Percentiles rank a stretch among this genome's conserved stretches.
These are phyloP conservation scores for Gossypium schwendimanii DNA, from an alignment of 441 rosid species.

Conservation along the genomic window DNA sequence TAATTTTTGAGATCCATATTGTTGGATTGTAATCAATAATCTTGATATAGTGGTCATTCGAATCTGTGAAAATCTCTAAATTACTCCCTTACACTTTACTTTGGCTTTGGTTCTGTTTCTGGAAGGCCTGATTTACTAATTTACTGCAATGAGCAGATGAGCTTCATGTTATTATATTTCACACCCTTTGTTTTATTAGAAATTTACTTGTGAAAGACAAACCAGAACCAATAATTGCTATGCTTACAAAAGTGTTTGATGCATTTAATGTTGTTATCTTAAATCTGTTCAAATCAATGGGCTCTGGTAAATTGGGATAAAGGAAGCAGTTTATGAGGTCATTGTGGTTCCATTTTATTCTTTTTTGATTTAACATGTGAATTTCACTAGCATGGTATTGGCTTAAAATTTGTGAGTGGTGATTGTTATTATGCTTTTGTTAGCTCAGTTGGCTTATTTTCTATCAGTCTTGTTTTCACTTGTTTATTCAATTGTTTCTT, in stretches of 20 bases:
- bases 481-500: background rate
- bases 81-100: background rate
- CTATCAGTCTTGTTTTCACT: background rate
- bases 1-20: background rate
- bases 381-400: background rate
- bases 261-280: constrained; percentile 2
- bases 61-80: background rate
- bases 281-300: background rate
- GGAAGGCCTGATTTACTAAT: background rate
- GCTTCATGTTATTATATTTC: background rate
- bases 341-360: background rate
- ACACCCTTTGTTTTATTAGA: background rate
- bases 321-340: background rate
- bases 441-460: background rate
- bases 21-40: background rate
- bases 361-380: background rate
- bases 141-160: background rate
- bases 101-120: background rate
- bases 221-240: background rate
- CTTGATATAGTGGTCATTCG: constrained; percentile 7
- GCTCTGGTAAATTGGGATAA: background rate
- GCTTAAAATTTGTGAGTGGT: background rate
- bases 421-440: background rate
- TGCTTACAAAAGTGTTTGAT: background rate
- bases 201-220: background rate